Evolutionary conservation across 345 rosid genomes (phyloP).

Genomic region (Lumnitzera racemosa): DNA sequence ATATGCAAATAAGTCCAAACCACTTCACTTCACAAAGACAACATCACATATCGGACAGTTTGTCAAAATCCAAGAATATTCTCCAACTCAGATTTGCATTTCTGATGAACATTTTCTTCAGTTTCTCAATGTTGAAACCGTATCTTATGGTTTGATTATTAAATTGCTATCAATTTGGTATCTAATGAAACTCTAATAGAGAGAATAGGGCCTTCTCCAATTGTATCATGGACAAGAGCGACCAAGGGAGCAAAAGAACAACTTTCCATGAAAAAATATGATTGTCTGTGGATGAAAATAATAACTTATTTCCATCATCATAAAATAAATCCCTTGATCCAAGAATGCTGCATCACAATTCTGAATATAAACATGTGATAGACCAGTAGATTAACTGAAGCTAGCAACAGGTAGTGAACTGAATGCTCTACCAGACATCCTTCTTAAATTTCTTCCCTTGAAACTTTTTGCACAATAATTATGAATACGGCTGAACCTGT

Average conservation of each 20-base stretch:
- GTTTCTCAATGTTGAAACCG: conserved; percentile 76
- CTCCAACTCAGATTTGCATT: conserved; percentile 69
- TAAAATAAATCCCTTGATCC: conserved; percentile 73
- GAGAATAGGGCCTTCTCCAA: conserved; percentile 71
- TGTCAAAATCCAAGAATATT: conserved; percentile 85
- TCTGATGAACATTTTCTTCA: conserved; percentile 47
- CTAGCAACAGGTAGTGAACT: conserved; percentile 53
- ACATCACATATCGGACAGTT: conserved; percentile 82
- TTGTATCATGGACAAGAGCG: conserved; percentile 63
- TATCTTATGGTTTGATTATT: conserved; percentile 62
- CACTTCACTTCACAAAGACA: conserved; percentile 90
- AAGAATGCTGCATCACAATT: conserved; percentile 54
- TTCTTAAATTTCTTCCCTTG: conserved; percentile 5
- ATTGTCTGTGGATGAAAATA: conserved; percentile 48
- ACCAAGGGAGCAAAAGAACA: conserved; percentile 44
- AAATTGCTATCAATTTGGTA: conserved; percentile 70
- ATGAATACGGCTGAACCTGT: not conserved
- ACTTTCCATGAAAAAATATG: conserved; percentile 92
- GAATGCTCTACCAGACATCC: conserved; percentile 58
- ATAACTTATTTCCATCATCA: conserved; percentile 83
- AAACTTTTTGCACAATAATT: conserved; percentile 9
- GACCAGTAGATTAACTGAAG: conserved; percentile 54
- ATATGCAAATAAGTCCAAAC: conserved; percentile 74
- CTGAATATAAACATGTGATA: conserved; percentile 78
- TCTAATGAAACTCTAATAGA: conserved; percentile 76